Base-by-base conservation (phyloP, 2,329 filamentous ascomycete species). In the Trichophyton simii region DNA sequence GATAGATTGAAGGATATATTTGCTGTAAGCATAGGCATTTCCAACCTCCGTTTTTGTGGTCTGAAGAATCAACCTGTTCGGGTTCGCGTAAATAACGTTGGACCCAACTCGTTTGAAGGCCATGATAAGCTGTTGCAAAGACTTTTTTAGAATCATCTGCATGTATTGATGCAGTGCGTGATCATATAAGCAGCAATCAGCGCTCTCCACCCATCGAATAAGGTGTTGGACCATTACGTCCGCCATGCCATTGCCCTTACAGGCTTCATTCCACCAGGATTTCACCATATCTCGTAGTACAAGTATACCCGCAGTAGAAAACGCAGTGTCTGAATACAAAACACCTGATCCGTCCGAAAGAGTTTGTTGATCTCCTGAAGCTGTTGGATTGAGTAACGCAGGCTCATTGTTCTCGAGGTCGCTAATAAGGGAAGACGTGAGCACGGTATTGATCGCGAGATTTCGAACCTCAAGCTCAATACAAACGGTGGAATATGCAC, bases 251-350 rank as follows among this genome's bases (percentile, higher is more conserved):
- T 89, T 95, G 42, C 91, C 90, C 64, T 84, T 85, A 71, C 89
- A 94, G 4, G 94, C 95, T 73, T 99, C 92, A 0, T 87, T 83
- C 94, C 94, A 99, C 95, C 95, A 99, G 2, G 89, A 84, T 73
- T 96, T 96, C 67, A 99, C 94, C 91, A 99, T 96, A 68, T 97
- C 95, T 13, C 94, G 87, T 2, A 99, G 80, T 0, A 99, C 94
- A 5, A 87, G 83, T 3, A 97, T 88, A 60, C 91, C 89, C 2
- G 92, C 91, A 58, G 90, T 88, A n/a, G 92, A 87, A 71, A 99
- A 99, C 0, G 92, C 89, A 63, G 87, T 94, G 64, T 96, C 91
- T 0, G 91, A 89, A 64, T 89, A 88, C 5, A 95, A 82, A 18
- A 86, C 81, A 63, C 87, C 87, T 0, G 82, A 79, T 0, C 85